These are phyloP conservation scores for Plasmodium vivax DNA, from an alignment of 169 alveolate genomes.

Conservation along the genomic window DNA sequence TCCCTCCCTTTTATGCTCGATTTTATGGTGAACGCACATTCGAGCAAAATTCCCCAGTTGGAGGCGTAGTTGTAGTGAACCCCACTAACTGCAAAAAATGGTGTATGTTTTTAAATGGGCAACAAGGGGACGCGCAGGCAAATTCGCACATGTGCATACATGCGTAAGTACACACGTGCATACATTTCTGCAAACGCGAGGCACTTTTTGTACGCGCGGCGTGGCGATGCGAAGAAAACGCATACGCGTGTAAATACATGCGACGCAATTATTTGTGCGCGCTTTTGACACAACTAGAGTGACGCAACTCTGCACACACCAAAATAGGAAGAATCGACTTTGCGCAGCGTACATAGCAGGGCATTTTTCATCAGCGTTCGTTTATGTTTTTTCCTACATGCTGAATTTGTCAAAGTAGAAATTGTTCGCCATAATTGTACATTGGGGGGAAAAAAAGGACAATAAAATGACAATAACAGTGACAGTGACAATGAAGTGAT, in stretches of 20 bases:
- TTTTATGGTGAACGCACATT: background rate
- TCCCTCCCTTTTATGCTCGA: background rate
- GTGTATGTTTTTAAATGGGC: background rate
- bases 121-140: background rate
- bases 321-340: background rate
- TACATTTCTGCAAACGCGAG: slow-evolving; percentile 1
- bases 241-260: background rate
- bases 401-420: background rate
- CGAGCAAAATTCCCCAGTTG: background rate
- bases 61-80: slow-evolving; percentile 3
- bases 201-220: background rate
- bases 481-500: background rate
- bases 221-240: background rate
- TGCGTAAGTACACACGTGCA: background rate
- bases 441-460: background rate
- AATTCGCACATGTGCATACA: background rate
- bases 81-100: background rate
- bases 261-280: background rate
- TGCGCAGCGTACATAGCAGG: background rate
- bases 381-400: background rate
- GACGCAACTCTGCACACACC: background rate
- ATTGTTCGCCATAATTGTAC: background rate
- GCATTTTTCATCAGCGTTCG: background rate
- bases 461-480: background rate
- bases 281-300: background rate